Base-by-base conservation (phyloP, 148 eudicot genomes). In the Fagopyrum homotropicum region DNA sequence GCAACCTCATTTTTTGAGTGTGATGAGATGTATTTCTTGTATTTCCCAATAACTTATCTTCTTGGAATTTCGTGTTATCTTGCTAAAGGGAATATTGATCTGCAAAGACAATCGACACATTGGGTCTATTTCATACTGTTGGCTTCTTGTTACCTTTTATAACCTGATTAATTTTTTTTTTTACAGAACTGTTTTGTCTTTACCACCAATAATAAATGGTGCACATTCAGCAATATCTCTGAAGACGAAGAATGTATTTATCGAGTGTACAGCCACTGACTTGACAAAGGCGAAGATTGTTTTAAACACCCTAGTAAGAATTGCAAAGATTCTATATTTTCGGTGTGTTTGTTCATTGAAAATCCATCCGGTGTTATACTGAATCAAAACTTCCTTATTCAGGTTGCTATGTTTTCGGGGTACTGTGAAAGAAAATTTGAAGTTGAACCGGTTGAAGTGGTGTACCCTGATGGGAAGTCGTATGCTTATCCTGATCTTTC, bases 221-320 rank as follows among this genome's bases (percentile, higher is more conserved):
- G 89, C 93, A 66, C 97, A 92, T 86, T 95, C 99, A 52, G 97
- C 99, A 45, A 95, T 95, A 76, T 75, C 85, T 54, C 74, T 95
- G 79, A 85, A 90, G 86, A 95, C 99, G 71, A 90, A 84, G 83
- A 92, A 95, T 85, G 89, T 95, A 45, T 92, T 95, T 73, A 95
- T 95, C 61, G 99, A 95, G 81, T 95, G 99, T 80, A 95, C 99
- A 70, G 99, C 97, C 78, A 95, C 96, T 45, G 99, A 95, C 85
- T 83, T 92, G 84, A 92, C 96, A 2, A 95, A 90, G 81, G 99
- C 99, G 77, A 90, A 89, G 14, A 87, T 90, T 83, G 99, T 95
- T 69, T 83, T 95, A 79, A 95, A 95, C 85, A 95, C 98, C 75
- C 80, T 95, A 91, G 98, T 95, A 79, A 76, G 73, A 50, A 54